Conservation (phyloP, 495 filamentous ascomycete genomes). For the Pseudevernia furfuracea region DNA sequence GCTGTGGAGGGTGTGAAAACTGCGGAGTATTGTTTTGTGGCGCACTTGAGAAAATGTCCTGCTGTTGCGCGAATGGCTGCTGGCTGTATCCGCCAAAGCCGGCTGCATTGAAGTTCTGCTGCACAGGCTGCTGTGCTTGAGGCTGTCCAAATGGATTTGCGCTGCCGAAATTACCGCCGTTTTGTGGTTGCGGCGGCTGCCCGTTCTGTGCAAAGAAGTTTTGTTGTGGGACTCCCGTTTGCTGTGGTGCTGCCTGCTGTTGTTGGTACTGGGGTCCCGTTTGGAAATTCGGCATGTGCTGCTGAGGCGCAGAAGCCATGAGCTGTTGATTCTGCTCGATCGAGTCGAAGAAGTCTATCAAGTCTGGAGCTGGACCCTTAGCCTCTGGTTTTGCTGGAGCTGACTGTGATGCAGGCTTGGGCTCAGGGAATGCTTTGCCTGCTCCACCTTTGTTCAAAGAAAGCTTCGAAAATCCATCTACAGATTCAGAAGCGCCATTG, state of each 20-base stretch:
- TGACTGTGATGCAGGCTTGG: conserved; percentile 27
- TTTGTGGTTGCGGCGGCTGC: conserved; percentile 41
- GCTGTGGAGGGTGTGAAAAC: conserved; percentile 39
- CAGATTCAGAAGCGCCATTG: conserved; percentile 22
- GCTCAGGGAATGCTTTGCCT: conserved; percentile 26
- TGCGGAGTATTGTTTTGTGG: conserved; percentile 43
- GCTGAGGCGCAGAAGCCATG: conserved; percentile 45
- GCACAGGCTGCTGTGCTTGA: conserved; percentile 40
- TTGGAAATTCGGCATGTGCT: conserved; percentile 34
- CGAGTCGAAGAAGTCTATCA: conserved; percentile 98
- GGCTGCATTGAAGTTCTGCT: conserved; percentile 62
- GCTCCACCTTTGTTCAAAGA: conserved; percentile 24
- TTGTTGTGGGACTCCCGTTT: conserved; percentile 35
- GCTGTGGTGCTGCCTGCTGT: conserved; percentile 28
- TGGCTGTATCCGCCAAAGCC: conserved; percentile 83
- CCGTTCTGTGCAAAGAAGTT: conserved; percentile 19
- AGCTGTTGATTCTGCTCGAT: conserved; percentile 87
- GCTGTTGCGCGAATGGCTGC: conserved; percentile 49
- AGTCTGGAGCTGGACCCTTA: conserved; percentile 64
- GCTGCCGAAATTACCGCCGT: conserved; percentile 27
- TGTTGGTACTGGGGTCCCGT: conserved; percentile 39
- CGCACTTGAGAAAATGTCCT: conserved; percentile 48
- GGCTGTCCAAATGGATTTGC: conserved; percentile 50
- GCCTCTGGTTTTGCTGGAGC: conserved; percentile 30
- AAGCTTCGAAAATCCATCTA: conserved; percentile 26